Conservation (phyloP, 805 yeast genomes). For the Myxozyma sirexii region DNA sequence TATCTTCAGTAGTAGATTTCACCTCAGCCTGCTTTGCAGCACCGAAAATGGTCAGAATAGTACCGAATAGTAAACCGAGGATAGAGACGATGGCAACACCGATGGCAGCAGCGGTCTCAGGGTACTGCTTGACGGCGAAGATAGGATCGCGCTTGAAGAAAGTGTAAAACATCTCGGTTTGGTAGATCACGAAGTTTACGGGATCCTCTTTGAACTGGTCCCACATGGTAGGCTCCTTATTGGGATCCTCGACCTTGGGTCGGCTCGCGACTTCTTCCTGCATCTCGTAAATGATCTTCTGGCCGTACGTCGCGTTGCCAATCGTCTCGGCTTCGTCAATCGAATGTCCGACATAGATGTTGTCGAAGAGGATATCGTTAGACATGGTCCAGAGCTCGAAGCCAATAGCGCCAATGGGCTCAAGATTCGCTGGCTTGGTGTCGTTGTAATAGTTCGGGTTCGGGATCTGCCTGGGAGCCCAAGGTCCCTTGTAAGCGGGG, state of each 20-base stretch:
- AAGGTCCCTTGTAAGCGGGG: constrained; percentile 77
- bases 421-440: constrained; percentile 58
- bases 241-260: constrained; percentile 17
- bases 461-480: constrained; percentile 66
- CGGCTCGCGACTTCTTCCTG: constrained; percentile 31
- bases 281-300: constrained; percentile 43
- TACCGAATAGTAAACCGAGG: constrained; percentile 38
- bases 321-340: constrained; percentile 79
- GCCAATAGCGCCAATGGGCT: constrained; percentile 77
- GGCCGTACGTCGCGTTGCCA: constrained; percentile 73
- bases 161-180: constrained; percentile 39
- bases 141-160: constrained; percentile 40
- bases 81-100: constrained; percentile 36
- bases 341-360: constrained; percentile 82
- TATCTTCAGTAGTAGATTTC: background rate
- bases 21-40: background rate
- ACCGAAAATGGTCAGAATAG: constrained; percentile 33
- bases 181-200: constrained; percentile 38
- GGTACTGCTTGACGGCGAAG: constrained; percentile 43
- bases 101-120: constrained; percentile 42
- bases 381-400: constrained; percentile 92
- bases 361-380: constrained; percentile 71
- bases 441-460: constrained; percentile 75
- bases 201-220: constrained; percentile 44
- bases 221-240: constrained; percentile 24